These are phyloP conservation scores for Taphrina populina DNA, from an alignment of 1,139 yeast species.

Conservation along the genomic window DNA sequence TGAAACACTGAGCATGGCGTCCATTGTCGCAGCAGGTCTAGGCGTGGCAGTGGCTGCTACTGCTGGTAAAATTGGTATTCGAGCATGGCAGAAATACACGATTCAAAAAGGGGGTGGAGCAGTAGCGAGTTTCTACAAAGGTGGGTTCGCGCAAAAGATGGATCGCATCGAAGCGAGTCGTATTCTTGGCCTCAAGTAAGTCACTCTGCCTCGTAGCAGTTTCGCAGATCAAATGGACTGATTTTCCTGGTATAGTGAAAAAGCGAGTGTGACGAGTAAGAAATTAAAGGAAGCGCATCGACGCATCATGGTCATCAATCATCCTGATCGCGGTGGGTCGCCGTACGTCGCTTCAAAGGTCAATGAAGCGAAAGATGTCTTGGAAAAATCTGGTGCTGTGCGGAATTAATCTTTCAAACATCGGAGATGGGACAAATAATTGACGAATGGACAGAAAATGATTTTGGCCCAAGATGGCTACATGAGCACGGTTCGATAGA, in stretches of 20 bases:
- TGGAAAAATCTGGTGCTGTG: slow-evolving; percentile 55
- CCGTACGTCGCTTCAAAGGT: slow-evolving; percentile 93
- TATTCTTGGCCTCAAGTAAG: slow-evolving; percentile 66
- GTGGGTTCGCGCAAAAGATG: slow-evolving; percentile 91
- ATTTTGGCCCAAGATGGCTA: too few relatives aligned
- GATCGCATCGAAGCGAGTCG: slow-evolving; percentile 84
- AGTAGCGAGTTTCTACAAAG: slow-evolving; percentile 65
- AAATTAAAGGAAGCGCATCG: slow-evolving; percentile 90
- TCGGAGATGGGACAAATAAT: too few relatives aligned
- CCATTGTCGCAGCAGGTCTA: slow-evolving; percentile 32
- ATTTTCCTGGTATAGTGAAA: slow-evolving; percentile 43
- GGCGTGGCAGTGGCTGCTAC: slow-evolving; percentile 33
- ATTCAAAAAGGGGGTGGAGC: slow-evolving; percentile 35
- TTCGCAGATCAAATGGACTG: neutral
- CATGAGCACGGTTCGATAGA: too few relatives aligned
- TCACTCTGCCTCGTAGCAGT: neutral
- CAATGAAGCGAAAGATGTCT: slow-evolving; percentile 92
- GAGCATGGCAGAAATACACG: slow-evolving; percentile 34
- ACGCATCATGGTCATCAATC: slow-evolving; percentile 87
- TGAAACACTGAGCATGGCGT: slow-evolving; percentile 6
- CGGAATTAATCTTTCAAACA: too few relatives aligned
- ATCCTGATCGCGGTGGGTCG: slow-evolving; percentile 97
- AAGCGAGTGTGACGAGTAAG: slow-evolving; percentile 68
- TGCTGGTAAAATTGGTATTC: slow-evolving; percentile 32
- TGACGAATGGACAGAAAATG: too few relatives aligned